Conservation (phyloP, 331 rosid genomes). For the Quercus lobata region DNA sequence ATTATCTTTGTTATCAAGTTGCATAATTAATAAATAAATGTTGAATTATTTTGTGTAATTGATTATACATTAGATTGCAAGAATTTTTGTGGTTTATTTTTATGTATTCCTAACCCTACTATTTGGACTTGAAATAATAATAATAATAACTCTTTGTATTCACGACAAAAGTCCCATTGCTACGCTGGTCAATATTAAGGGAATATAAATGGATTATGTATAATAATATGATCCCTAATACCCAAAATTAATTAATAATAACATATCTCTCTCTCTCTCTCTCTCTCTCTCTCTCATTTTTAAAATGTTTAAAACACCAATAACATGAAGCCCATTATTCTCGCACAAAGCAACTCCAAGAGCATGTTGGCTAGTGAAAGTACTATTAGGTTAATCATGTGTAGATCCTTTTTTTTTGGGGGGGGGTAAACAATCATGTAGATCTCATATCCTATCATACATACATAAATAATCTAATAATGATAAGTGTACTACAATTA, state of each 20-base stretch:
- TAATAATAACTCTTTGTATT: too few species aligned
- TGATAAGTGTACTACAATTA: slow-evolving; percentile 1
- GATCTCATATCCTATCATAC: slow-evolving; percentile 31
- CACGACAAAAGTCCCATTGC: neutral
- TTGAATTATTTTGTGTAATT: too few species aligned
- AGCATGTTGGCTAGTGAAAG: slow-evolving; percentile 33
- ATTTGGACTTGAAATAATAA: too few species aligned
- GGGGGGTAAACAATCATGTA: too few species aligned
- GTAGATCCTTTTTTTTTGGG: neutral
- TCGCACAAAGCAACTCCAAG: slow-evolving; percentile 26
- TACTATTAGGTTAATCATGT: slow-evolving; percentile 35
- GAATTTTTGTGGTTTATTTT: too few species aligned
- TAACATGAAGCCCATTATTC: slow-evolving; percentile 61
- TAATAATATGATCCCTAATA: too few species aligned
- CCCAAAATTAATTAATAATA: neutral
- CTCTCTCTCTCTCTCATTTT: neutral
- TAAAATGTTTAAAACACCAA: slow-evolving; percentile 16
- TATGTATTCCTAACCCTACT: too few species aligned
- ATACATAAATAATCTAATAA: neutral
- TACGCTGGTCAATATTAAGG: neutral
- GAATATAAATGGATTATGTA: neutral
- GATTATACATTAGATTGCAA: too few species aligned
- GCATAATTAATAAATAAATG: too few species aligned
- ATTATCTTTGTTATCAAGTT: too few species aligned
- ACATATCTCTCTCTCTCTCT: neutral